Conservation (phyloP, 345 rosid species). For the Gossypium herbaceum region DNA sequence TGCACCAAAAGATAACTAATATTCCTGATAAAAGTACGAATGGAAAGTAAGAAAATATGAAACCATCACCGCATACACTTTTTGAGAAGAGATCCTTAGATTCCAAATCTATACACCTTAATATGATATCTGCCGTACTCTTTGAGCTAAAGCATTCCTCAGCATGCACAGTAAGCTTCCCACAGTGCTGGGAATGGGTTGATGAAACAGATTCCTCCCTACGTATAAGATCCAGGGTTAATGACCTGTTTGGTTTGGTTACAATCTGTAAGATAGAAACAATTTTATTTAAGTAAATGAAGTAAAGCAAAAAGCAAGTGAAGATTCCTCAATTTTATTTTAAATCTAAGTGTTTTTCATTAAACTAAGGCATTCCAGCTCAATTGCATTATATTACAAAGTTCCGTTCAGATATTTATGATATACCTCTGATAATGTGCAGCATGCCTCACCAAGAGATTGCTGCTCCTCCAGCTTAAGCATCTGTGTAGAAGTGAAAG, state of each 20-base stretch:
- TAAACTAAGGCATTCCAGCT: background rate
- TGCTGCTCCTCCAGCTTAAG: constrained; percentile 74
- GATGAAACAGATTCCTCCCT: constrained; percentile 48
- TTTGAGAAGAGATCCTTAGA: constrained; percentile 64
- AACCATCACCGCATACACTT: constrained; percentile 52
- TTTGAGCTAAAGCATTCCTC: constrained; percentile 83
- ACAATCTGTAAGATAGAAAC: constrained; percentile 42
- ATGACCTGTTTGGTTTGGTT: constrained; percentile 40
- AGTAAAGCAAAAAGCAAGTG: background rate
- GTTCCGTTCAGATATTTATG: background rate
- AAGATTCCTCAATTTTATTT: background rate
- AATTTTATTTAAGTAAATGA: background rate
- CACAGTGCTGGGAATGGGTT: constrained; percentile 32
- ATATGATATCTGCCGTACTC: constrained; percentile 58
- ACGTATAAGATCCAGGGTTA: constrained; percentile 50
- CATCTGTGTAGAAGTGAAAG: constrained; percentile 41
- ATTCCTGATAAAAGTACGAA: constrained; percentile 15
- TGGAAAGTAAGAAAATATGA: constrained; percentile 15
- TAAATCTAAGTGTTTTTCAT: background rate
- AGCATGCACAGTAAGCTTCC: constrained; percentile 74
- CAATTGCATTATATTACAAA: background rate
- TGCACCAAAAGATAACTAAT: constrained; percentile 11
- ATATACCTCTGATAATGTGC: constrained; percentile 57
- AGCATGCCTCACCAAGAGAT: constrained; percentile 64
- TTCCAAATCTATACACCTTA: constrained; percentile 80